Base-by-base conservation (phyloP, 1,284 basidiomycete species). In the Tilletiaria anomala region DNA sequence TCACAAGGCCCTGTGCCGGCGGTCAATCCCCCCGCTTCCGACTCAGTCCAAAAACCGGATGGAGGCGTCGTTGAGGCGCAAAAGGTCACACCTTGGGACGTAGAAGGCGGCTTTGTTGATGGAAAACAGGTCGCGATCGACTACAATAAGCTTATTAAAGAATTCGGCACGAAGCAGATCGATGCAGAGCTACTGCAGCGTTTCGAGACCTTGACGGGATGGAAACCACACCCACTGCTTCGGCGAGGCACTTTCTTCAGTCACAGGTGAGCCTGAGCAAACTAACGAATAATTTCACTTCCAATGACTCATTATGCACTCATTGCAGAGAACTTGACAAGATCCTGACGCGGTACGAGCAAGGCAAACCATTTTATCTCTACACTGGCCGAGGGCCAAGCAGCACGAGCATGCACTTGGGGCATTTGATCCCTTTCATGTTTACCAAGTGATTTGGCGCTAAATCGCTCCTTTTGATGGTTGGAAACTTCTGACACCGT, bases 311-410 rank as follows among this genome's bases (percentile, higher is more conserved):
- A n/a, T 19, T n/a, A 24, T 29, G 4, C 10, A 18, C 17, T 24
- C 19, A 17, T 26, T 15, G 14, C 57, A 91, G 88, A 47, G 93
- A 97, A 47, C 80, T 99, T 56, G 81, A 91, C 70, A 77, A 78
- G 58, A 94, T 97, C 46, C 72, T 99, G 41, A 87, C 93, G 69
- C 79, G 88, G 39, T 96, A 86, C 69, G 91, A 97, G 71, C 82
- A 93, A 67, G 81, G 83, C 15, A 93, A 96, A 69, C 91, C 89
- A 4, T 97, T 96, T 72, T 99, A 85, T 73, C 72, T 99, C 52
- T 99, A 99, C 70, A 99, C 93, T 0, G 93, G 93, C 24, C 78
- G 93, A 44, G 93, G 93, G 10, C 93, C 93, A 15, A 88, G 83
- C 55, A 91, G 84, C 54, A 85, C 86, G 66, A 93, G 86, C 60